Base-by-base conservation (phyloP, 2,329 filamentous ascomycete species). In the Cladosporium oxysporum region DNA sequence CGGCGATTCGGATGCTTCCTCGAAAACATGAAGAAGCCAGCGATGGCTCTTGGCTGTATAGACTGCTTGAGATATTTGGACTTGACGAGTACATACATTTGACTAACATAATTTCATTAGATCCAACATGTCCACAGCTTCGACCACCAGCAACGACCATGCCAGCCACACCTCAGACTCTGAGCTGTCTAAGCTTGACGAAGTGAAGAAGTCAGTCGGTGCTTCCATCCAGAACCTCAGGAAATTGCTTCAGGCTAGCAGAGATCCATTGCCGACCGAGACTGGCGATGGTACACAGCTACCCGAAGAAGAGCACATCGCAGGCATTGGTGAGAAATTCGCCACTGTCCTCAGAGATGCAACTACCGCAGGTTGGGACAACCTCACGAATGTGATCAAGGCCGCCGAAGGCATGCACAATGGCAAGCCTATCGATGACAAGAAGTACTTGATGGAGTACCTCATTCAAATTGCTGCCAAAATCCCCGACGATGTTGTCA, bases 351-450 rank as follows among this genome's bases (percentile, higher is more conserved):
- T 74, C 55, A 66, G 67, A 47, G 68, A 70, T 12, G 63, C 74
- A 21, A 62, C 58, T 4, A 62, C 58, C 8, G 64, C 57, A 23
- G 62, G 62, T 29, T 65, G 52, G 47, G 61, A 50, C 7, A 58
- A 2, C 47, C 31, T 65, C 55, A n/a, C 31, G 10, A 61, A 61
- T 1, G 35, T 66, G 16, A 12, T 66, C 37, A 35, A 64, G 37
- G 65, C 77, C 76, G 61, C 71, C 76, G 65, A 81, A 82, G 58
- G 50, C 35, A 57, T 66, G 64, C 18, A 16, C 26, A 35, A 47
- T n/a, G 84, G 85, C 2, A 79, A 85, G 50, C 82, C 82, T 8
- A 76, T 86, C 18, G 81, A 91, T 71, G 88, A 91, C 72, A 88
- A 85, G 73, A 82, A 83, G 1, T 87, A 87, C 71, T 77, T 86